Percentiles rank a stretch among this genome's conserved stretches.
These are phyloP conservation scores for Suillus weaverae DNA, from an alignment of 768 basidiomycete species.

Conservation along the genomic window DNA sequence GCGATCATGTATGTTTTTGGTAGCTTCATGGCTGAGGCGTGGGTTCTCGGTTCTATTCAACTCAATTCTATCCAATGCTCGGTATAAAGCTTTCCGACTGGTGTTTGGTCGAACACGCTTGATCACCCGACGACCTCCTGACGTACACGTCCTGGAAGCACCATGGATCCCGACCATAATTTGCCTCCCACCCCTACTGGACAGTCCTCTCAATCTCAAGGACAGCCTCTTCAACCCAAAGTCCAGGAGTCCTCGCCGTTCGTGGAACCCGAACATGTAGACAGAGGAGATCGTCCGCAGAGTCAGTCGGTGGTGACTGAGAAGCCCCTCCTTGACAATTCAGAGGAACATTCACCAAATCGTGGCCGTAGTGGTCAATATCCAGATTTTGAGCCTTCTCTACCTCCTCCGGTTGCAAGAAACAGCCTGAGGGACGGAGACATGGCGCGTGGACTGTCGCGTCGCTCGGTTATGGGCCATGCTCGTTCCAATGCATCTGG, in stretches of 20 bases:
- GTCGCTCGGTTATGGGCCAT: slow-evolving; percentile 8
- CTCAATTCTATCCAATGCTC: not conserved
- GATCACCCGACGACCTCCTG: not conserved
- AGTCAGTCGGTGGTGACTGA: slow-evolving; percentile 8
- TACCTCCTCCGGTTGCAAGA: slow-evolving; percentile 9
- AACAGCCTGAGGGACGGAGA: slow-evolving; percentile 17
- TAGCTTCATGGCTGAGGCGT: not conserved
- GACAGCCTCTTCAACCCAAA: not conserved
- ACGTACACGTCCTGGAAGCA: not conserved
- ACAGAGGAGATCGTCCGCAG: slow-evolving; percentile 1
- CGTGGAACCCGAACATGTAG: slow-evolving; percentile 9
- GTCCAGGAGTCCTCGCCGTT: not conserved
- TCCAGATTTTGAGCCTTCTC: slow-evolving; percentile 8
- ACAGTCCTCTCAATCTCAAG: slow-evolving; percentile 5
- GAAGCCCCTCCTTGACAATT: slow-evolving; percentile 10
- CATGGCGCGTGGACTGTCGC: slow-evolving; percentile 10
- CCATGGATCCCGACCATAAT: slow-evolving; percentile 18
- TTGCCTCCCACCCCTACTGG: not conserved
- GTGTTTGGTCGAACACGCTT: not conserved
- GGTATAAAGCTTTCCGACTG: slow-evolving; percentile 2
- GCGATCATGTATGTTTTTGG: not conserved
- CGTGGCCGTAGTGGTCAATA: slow-evolving; percentile 10
- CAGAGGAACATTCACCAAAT: not conserved
- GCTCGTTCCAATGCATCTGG: slow-evolving; percentile 3
- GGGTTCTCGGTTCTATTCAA: not conserved